Evolutionary conservation across 2,329 filamentous ascomycete species (phyloP).

Genomic region (Spiromastix sp.): DNA sequence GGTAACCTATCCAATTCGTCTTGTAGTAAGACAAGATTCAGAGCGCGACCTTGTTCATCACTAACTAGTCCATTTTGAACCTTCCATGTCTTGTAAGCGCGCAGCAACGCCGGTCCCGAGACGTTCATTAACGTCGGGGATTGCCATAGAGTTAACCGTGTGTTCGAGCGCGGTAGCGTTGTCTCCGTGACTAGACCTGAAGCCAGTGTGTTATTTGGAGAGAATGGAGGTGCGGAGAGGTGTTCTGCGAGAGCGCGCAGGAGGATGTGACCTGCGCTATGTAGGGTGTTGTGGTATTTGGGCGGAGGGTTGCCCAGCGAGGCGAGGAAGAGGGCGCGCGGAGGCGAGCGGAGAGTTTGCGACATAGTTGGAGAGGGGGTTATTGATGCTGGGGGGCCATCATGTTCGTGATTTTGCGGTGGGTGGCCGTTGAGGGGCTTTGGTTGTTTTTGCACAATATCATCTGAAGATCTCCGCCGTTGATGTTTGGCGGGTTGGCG

Average conservation of each 20-base stretch:
- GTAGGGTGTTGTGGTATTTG: slow-evolving; percentile 63
- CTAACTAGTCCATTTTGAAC: slow-evolving; percentile 14
- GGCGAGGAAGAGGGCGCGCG: slow-evolving; percentile 61
- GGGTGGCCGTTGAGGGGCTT: no score
- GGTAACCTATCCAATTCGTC: slow-evolving; percentile 72
- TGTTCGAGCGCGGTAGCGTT: slow-evolving; percentile 33
- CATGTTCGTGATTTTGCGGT: no score
- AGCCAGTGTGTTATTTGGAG: slow-evolving; percentile 34
- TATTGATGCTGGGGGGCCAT: no score
- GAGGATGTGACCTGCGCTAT: slow-evolving; percentile 76
- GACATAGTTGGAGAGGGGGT: no score
- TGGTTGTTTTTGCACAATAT: no score
- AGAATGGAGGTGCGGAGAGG: slow-evolving; percentile 37
- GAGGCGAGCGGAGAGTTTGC: neutral
- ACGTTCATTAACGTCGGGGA: slow-evolving; percentile 76
- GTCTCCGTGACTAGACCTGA: slow-evolving; percentile 43
- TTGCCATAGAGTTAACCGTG: slow-evolving; percentile 59
- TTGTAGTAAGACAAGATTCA: slow-evolving; percentile 65
- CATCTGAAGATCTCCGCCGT: no score
- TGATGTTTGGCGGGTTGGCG: no score
- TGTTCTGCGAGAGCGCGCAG: slow-evolving; percentile 50
- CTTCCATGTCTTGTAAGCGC: slow-evolving; percentile 48
- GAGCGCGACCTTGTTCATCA: slow-evolving; percentile 11
- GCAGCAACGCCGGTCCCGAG: slow-evolving; percentile 59
- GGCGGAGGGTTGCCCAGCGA: slow-evolving; percentile 76